Evolutionary conservation across 2,329 filamentous ascomycete species (phyloP).

Genomic region (Calonectria hongkongensis): DNA sequence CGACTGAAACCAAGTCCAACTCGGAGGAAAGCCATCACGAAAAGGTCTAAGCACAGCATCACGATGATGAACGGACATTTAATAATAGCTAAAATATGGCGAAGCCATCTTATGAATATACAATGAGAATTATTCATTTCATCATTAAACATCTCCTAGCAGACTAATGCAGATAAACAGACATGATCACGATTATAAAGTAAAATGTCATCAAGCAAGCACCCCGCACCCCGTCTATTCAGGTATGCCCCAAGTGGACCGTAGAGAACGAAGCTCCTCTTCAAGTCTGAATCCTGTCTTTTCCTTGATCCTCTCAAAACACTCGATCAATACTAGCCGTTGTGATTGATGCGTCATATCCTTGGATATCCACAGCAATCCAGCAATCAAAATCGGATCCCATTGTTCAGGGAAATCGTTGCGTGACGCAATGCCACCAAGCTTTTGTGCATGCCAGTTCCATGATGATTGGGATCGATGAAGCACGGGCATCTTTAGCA

Average conservation of each 20-base stretch:
- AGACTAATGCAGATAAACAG: too few species aligned
- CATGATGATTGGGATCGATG: neutral
- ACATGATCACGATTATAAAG: too few species aligned
- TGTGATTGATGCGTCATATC: conserved; percentile 11
- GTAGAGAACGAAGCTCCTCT: neutral
- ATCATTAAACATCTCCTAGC: neutral
- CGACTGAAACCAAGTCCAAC: conserved; percentile 2
- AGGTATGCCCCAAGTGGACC: neutral
- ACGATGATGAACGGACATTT: neutral
- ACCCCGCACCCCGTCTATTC: neutral
- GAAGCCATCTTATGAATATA: neutral
- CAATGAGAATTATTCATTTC: neutral
- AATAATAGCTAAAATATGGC: neutral
- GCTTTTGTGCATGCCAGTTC: conserved; percentile 10
- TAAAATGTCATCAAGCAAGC: neutral
- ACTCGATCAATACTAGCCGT: neutral
- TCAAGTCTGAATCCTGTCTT: neutral
- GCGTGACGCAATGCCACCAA: neutral
- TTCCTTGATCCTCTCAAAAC: neutral
- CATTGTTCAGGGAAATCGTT: conserved; percentile 9
- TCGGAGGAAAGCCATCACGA: conserved; percentile 19
- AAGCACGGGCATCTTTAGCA: neutral
- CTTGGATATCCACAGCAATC: neutral
- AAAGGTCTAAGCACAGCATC: neutral
- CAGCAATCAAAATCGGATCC: conserved; percentile 4